Percentiles rank a stretch among this genome's conserved stretches.
These are phyloP conservation scores for Pueraria montana DNA, from an alignment of 306 rosid genomes.

Conservation along the genomic window DNA sequence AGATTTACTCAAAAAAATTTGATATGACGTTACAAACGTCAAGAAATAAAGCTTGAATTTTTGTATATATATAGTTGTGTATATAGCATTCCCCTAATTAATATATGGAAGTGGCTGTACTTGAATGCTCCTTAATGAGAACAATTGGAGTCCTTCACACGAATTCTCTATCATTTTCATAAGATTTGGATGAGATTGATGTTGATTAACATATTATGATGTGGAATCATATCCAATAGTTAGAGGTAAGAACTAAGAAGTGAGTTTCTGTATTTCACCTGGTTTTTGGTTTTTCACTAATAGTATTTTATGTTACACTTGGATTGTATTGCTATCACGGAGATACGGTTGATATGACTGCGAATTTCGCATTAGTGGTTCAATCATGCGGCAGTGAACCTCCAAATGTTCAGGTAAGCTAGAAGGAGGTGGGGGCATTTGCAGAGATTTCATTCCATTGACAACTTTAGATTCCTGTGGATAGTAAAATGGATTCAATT, in stretches of 20 bases:
- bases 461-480: too few relatives aligned
- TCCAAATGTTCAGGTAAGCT: neutral
- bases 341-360: neutral
- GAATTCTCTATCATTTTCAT: slow-evolving; percentile 4
- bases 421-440: too few relatives aligned
- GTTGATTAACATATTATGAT: neutral
- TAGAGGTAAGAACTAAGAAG: neutral
- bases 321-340: slow-evolving; percentile 2
- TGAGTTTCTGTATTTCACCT: neutral
- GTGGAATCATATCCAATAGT: neutral
- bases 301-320: neutral
- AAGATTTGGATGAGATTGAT: neutral
- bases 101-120: too few relatives aligned
- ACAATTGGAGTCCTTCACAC: neutral
- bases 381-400: neutral
- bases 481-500: too few relatives aligned
- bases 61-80: too few relatives aligned
- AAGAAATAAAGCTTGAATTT: too few relatives aligned
- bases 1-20: too few relatives aligned
- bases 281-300: slow-evolving; percentile 12
- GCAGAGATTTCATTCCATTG: too few relatives aligned
- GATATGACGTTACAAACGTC: too few relatives aligned
- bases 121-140: too few relatives aligned
- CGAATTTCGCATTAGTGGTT: neutral
- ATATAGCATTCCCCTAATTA: too few relatives aligned